Percentiles rank a stretch among this genome's conserved stretches.
phyloP scores from a whole-genome alignment of 164 flowering plant genomes.

The Stephania cephalantha region DNA sequence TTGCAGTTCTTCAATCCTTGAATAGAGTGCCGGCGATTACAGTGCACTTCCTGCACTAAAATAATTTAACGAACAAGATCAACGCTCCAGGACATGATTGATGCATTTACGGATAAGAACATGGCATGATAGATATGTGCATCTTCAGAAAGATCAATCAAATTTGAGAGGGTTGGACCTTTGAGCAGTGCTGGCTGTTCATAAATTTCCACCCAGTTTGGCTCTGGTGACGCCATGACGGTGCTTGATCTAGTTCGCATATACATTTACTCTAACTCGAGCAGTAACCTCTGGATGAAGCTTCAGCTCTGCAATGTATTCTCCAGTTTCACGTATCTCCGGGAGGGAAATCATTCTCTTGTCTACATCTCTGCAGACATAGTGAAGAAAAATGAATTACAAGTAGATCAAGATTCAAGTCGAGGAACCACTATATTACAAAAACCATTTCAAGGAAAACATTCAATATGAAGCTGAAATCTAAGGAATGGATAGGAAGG shows the following conservation, averaged over 20 bases:
- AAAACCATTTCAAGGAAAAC: background rate
- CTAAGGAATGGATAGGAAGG: background rate
- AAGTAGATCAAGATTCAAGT: constrained; percentile 2
- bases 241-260: constrained; percentile 45
- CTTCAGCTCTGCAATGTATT: constrained; percentile 82
- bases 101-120: background rate
- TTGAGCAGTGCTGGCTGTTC: background rate
- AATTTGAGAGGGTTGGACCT: background rate
- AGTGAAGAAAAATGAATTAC: background rate
- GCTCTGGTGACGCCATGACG: constrained; percentile 1
- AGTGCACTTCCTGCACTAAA: background rate
- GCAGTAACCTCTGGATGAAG: constrained; percentile 93
- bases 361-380: constrained; percentile 76
- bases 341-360: constrained; percentile 72
- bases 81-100: too few relatives aligned
- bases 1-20: background rate
- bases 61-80: background rate
- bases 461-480: background rate
- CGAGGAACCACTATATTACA: background rate
- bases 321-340: constrained; percentile 89
- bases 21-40: background rate
- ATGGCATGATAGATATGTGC: background rate
- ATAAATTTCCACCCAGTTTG: background rate
- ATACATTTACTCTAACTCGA: constrained; percentile 63
- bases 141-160: background rate